Evolutionary conservation across 2,329 filamentous ascomycete genomes (phyloP), one percentile per base, ranked within the genome.

Genomic region (Corniculantispora saksenae): DNA sequence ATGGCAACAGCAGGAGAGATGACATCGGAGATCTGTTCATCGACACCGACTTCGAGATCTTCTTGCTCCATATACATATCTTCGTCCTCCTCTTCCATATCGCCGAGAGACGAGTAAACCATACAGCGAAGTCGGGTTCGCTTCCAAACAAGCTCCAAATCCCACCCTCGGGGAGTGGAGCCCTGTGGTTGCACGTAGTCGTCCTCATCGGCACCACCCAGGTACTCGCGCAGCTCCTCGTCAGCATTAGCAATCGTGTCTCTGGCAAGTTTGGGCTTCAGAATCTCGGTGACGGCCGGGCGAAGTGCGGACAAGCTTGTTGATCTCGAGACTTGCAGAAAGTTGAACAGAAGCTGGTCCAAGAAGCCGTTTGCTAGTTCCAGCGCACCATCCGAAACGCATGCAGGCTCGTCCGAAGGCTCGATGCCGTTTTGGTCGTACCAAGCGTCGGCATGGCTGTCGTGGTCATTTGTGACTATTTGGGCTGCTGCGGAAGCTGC

Each of bases 61-160:
- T 95, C 93, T 71, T 93, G 88, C 69, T 93, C 89, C 74, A 96
- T 91, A 73, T 92, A 92, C 59, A 89, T 88, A 73, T 97, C 94
- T 76, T 98, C 95, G 69, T 99, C 95, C 70, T 98, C 94, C 79
- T 99, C 95, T 77, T 99, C 96, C 85, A 99, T 89, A 74, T 99
- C 94, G 53, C 95, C 95, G 8, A 99, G 82, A 10, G 95, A 94
- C 10, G 94, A 98, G 76, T 98, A 98, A 25, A 99, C 94, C 95
- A 99, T 99, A 76, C 95, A 97, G 67, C 95, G 88, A 72, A 99
- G 80, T 63, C 95, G 88, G 0, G 94, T 95, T 70, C 95, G 87
- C 80, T 96, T 97, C 94, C 95, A 99, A 21, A 94, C 90, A 64
- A 94, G 84, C 74, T 97, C 92, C n/a, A 97, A 81, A 75, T 98